Percentiles rank a stretch among this genome's conserved stretches.
phyloP scores from a whole-genome alignment of 352 stramenopile species.

The Globisporangium ultimum region DNA sequence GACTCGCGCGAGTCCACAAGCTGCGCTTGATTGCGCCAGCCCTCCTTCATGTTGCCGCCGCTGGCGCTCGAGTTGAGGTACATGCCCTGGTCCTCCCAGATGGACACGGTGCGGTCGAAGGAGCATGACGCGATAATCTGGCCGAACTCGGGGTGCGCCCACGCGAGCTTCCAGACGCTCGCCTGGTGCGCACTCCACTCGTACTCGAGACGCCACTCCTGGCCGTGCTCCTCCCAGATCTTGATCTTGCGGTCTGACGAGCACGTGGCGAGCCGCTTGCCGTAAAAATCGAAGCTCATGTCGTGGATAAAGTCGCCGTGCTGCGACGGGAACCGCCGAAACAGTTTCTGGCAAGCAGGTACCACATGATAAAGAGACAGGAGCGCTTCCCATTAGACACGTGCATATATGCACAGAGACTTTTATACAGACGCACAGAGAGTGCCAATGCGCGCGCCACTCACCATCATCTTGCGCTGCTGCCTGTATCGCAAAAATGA shows the following conservation, averaged over 20 bases:
- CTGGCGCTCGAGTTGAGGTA: conserved; percentile 30
- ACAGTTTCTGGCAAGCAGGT: conserved; percentile 45
- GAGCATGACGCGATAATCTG: conserved; percentile 94
- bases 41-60: conserved; percentile 35
- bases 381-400: too few species aligned
- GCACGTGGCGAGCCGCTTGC: conserved; percentile 87
- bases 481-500: too few species aligned
- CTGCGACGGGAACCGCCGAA: conserved; percentile 81
- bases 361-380: too few species aligned
- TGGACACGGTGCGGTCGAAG: conserved; percentile 91
- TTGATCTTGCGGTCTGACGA: conserved; percentile 92
- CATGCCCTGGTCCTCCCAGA: conserved; percentile 93
- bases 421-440: too few species aligned
- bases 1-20: conserved; percentile 91
- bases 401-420: too few species aligned
- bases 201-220: conserved; percentile 85
- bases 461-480: too few species aligned
- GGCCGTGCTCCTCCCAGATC: conserved; percentile 81
- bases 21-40: conserved; percentile 82
- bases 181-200: conserved; percentile 91
- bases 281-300: conserved; percentile 93
- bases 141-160: conserved; percentile 95
- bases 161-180: conserved; percentile 92
- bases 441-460: too few species aligned
- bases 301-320: conserved; percentile 91